Conservation (phyloP, 306 rosid species). For the Fagus crenata region DNA sequence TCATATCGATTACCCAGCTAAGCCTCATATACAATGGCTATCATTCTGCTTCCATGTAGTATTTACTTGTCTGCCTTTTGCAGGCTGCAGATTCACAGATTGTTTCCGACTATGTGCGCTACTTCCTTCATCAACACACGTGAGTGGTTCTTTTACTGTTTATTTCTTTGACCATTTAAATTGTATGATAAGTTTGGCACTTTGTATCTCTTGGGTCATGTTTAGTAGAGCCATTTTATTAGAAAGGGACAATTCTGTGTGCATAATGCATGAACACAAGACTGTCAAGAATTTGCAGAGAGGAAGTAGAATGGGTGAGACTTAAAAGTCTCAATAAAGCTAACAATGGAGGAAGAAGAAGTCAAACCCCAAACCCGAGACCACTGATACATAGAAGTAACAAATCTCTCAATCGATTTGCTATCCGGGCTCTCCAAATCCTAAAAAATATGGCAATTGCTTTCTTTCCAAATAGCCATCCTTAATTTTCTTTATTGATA, state of each 20-base stretch:
- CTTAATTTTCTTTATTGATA: background rate
- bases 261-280: too few relatives aligned
- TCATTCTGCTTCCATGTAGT: constrained; percentile 6
- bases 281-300: too few relatives aligned
- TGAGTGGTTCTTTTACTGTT: constrained; percentile 36
- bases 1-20: background rate
- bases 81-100: constrained; percentile 98
- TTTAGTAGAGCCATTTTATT: background rate
- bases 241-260: too few relatives aligned
- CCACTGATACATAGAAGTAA: too few relatives aligned
- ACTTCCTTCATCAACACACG: constrained; percentile 95
- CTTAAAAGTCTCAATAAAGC: too few relatives aligned
- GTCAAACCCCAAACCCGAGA: too few relatives aligned
- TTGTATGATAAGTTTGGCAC: constrained; percentile 9
- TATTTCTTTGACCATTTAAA: constrained; percentile 1
- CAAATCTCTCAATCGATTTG: too few relatives aligned
- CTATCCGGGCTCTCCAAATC: too few relatives aligned
- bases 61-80: constrained; percentile 18
- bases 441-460: too few relatives aligned
- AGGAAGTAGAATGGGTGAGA: too few relatives aligned
- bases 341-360: too few relatives aligned
- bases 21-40: background rate
- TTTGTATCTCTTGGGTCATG: background rate
- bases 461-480: background rate
- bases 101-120: constrained; percentile 89